phyloP scores from a whole-genome alignment of 768 basidiomycete species.

The Leccinellum albellum region DNA sequence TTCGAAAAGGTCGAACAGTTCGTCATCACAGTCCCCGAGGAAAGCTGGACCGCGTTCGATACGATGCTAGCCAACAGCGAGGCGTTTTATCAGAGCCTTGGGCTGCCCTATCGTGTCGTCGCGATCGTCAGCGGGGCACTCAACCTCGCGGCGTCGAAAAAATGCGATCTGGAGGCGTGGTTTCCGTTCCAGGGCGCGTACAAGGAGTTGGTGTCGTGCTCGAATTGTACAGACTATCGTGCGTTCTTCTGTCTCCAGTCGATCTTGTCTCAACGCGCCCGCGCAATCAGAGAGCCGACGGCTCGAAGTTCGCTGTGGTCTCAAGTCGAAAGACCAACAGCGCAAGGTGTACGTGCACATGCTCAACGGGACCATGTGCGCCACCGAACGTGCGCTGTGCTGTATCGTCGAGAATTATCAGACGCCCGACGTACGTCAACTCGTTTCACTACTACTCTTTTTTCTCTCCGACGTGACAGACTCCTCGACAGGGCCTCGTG shows the following conservation, averaged over 20 bases:
- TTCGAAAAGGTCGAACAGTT: slow-evolving; percentile 99
- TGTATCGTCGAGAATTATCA: slow-evolving; percentile 99
- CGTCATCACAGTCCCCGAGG: slow-evolving; percentile 88
- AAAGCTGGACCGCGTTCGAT: slow-evolving; percentile 93
- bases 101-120: slow-evolving; percentile 87
- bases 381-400: slow-evolving; percentile 94
- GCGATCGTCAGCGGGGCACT: slow-evolving; percentile 94
- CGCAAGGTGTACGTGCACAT: slow-evolving; percentile 97
- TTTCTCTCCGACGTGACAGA: background rate
- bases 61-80: slow-evolving; percentile 86
- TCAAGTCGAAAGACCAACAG: slow-evolving; percentile 86
- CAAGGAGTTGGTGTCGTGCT: slow-evolving; percentile 97
- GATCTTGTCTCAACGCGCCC: background rate
- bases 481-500: slow-evolving; percentile 65
- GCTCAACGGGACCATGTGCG: slow-evolving; percentile 97
- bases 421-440: slow-evolving; percentile 72
- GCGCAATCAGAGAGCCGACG: slow-evolving; percentile 72
- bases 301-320: slow-evolving; percentile 89
- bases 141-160: slow-evolving; percentile 95
- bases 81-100: slow-evolving; percentile 94
- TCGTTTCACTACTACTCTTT: background rate
- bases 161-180: slow-evolving; percentile 98
- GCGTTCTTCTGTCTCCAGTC: slow-evolving; percentile 33
- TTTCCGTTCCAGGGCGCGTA: slow-evolving; percentile 96
- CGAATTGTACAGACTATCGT: slow-evolving; percentile 99